These are phyloP conservation scores for Colletotrichum incanum DNA, from an alignment of 2,329 filamentous ascomycete species.

Conservation along the genomic window DNA sequence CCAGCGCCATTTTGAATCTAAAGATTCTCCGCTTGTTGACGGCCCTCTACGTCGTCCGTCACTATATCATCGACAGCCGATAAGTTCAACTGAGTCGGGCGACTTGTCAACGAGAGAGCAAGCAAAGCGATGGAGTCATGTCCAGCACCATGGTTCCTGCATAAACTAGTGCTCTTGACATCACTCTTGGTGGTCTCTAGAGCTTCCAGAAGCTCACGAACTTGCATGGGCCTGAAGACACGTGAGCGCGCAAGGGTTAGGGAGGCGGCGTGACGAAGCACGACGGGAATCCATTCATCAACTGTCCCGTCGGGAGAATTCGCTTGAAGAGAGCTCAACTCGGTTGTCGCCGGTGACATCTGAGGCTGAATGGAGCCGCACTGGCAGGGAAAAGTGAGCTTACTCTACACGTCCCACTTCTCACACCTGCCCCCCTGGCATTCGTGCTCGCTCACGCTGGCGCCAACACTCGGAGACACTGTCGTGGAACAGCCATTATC, in stretches of 20 bases:
- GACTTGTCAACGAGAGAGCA: not conserved
- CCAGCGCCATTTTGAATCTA: not conserved
- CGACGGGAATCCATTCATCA: not conserved
- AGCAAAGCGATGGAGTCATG: not conserved
- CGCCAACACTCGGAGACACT: not conserved
- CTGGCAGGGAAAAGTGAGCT: not conserved
- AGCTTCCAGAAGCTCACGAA: not conserved
- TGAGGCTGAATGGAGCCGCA: not conserved
- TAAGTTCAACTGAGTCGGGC: too few relatives aligned
- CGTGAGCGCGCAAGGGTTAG: not conserved
- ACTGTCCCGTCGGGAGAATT: not conserved
- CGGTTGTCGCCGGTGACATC: slow-evolving; percentile 19
- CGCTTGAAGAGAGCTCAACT: slow-evolving; percentile 1
- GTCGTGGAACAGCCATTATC: not conserved
- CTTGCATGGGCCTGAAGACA: not conserved
- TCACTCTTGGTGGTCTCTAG: not conserved
- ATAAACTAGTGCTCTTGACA: too few relatives aligned
- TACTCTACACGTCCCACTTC: not conserved
- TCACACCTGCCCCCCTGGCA: not conserved
- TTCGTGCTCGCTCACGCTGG: not conserved
- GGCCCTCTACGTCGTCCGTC: not conserved
- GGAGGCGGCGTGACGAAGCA: not conserved
- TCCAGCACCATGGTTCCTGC: not conserved
- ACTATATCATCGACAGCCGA: too few relatives aligned
- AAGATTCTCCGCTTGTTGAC: not conserved